These are phyloP conservation scores for Cicer bijugum DNA, from an alignment of 306 rosid species.

Conservation along the genomic window DNA sequence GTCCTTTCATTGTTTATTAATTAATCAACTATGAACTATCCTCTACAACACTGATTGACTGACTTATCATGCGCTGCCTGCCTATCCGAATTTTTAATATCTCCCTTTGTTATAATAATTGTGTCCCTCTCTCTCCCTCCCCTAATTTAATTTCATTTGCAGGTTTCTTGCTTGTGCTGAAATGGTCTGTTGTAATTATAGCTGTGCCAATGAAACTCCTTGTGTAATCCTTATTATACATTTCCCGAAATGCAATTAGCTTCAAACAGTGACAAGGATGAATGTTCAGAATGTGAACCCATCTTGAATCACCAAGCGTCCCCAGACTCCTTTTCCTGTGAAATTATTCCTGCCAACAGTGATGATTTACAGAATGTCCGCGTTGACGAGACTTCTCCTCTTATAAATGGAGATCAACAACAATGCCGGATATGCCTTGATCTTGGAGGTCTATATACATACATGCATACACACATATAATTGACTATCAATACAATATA, in stretches of 20 bases:
- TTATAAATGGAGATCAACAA: slow-evolving; percentile 71
- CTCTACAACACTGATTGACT: no score
- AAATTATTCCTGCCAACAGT: slow-evolving; percentile 62
- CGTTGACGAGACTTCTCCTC: slow-evolving; percentile 63
- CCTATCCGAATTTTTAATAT: background rate
- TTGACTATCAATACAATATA: background rate
- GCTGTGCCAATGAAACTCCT: slow-evolving; percentile 58
- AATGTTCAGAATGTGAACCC: slow-evolving; percentile 72
- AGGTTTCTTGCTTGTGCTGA: slow-evolving; percentile 61
- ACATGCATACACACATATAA: slow-evolving; percentile 25
- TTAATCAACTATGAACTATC: no score
- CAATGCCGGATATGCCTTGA: slow-evolving; percentile 99
- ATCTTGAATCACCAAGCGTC: slow-evolving; percentile 70
- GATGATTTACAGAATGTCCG: slow-evolving; percentile 56
- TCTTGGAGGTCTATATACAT: slow-evolving; percentile 65
- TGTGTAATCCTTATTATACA: slow-evolving; percentile 52
- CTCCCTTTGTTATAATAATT: background rate
- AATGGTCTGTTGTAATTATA: slow-evolving; percentile 61
- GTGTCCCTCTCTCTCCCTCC: background rate
- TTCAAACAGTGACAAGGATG: slow-evolving; percentile 63
- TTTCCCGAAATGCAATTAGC: slow-evolving; percentile 80
- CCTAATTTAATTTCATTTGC: slow-evolving; percentile 33
- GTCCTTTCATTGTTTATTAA: no score
- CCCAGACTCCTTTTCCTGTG: slow-evolving; percentile 63
- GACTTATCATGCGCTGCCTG: background rate